Evolutionary conservation across 805 yeast genomes (phyloP).

Genomic region (Candida multigemmis): DNA sequence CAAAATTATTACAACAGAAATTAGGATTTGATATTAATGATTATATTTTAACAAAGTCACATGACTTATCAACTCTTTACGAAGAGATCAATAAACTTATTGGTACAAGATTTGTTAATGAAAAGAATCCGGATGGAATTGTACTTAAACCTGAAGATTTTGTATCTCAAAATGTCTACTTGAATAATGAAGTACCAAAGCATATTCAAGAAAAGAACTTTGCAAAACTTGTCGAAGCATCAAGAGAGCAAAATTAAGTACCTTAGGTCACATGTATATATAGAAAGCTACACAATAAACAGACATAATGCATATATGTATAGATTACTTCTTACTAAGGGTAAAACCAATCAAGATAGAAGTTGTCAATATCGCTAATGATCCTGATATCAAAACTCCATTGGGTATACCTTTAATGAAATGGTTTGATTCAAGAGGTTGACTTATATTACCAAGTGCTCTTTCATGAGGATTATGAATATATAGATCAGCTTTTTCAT

Average conservation of each 20-base stretch:
- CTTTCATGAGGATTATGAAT: conserved; percentile 58
- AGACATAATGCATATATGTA: too few species aligned
- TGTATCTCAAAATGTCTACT: conserved; percentile 46
- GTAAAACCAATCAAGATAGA: conserved; percentile 48
- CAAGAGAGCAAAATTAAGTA: conserved; percentile 16
- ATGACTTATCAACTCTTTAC: conserved; percentile 28
- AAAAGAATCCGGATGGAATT: conserved; percentile 69
- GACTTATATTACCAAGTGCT: conserved; percentile 12
- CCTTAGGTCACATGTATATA: too few species aligned
- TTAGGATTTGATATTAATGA: conserved; percentile 51
- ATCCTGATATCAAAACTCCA: conserved; percentile 56
- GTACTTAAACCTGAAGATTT: conserved; percentile 49
- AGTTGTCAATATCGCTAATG: conserved; percentile 49
- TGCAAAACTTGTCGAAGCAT: conserved; percentile 38
- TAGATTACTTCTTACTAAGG: conserved; percentile 31
- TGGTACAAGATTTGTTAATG: conserved; percentile 39
- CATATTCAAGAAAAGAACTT: conserved; percentile 36
- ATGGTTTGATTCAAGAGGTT: conserved; percentile 7
- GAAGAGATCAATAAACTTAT: conserved; percentile 28
- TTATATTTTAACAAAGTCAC: conserved; percentile 32
- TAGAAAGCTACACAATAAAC: too few species aligned
- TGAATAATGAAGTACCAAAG: conserved; percentile 42
- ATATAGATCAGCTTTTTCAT: conserved; percentile 61
- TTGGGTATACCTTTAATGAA: conserved; percentile 50
- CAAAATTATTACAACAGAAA: conserved; percentile 38